Evolutionary conservation across 2,329 filamentous ascomycete genomes (phyloP), one percentile per base, ranked within the genome.

Genomic region (Trichoderma atroviride): DNA sequence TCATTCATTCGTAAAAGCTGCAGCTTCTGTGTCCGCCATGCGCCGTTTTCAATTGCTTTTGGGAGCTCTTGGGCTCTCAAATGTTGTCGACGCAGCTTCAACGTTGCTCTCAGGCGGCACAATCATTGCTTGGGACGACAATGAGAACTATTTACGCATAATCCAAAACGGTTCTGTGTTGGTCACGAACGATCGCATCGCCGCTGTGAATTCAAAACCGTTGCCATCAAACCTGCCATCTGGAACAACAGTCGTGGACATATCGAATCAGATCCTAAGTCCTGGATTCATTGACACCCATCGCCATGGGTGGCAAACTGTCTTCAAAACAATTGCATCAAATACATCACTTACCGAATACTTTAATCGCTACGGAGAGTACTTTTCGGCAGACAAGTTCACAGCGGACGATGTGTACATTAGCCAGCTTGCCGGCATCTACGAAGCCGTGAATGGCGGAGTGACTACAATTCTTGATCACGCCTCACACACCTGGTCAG

Each of bases 251-350:
- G 70, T 82, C 1, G 76, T 88, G n/a, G 82, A 88, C 71, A 82
- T 81, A 50, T 80, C 79, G 0, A 78, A 82, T 64, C 85, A 86
- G 73, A 88, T 87, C 69, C 79, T 88, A 63, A 82, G 81, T 0
- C 84, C 86, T 0, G 86, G 87, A 10, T 87, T 88, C 75, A 79
- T 88, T 69, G 84, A 88, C 75, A 88, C 85, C 0, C 86, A 88
- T 71, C 82, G 83, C 1, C 85, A 87, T 70, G 80, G 82, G 0
- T 87, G 86, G 87, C 85, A 88, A 73, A 87, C 86, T 0, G 83
- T 80, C 11, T 82, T 83, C 73, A 86, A 85, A 73, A 87, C 86
- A 0, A 72, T 88, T 1, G 83, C 72, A 1, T 83, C 85, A 9
- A 86, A 88, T 72, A 83, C 83, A 0, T 84, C 80, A 0, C 75